A percentile compares a stretch with the other conserved stretches of the same genome.
Evolutionary conservation across 495 filamentous ascomycete genomes (phyloP).

Genomic region (Bathelium albidoporum): DNA sequence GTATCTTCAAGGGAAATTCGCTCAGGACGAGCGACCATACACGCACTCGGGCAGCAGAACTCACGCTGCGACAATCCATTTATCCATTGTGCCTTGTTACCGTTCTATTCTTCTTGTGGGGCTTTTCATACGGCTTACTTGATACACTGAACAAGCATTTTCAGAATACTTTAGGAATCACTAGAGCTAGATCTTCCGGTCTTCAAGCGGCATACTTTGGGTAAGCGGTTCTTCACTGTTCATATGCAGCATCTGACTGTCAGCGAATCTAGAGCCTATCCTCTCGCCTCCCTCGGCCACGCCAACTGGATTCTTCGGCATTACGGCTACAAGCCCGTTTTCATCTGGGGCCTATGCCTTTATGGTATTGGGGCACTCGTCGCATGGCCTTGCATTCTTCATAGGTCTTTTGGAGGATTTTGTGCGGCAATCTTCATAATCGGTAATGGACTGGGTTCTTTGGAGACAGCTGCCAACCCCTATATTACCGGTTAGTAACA

Average conservation of each 20-base stretch:
- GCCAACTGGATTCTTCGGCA: constrained; percentile 20
- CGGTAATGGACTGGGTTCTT: constrained; percentile 55
- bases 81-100: constrained; percentile 27
- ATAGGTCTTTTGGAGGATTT: constrained; percentile 59
- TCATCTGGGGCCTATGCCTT: constrained; percentile 39
- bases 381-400: constrained; percentile 49
- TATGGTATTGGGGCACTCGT: constrained; percentile 54
- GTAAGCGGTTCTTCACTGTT: constrained; percentile 14
- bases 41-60: constrained; percentile 15
- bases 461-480: constrained; percentile 66
- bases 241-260: constrained; percentile 34
- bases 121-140: constrained; percentile 75
- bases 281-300: constrained; percentile 50
- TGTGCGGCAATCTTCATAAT: constrained; percentile 61
- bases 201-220: constrained; percentile 48
- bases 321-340: constrained; percentile 13
- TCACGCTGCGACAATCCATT: constrained; percentile 22
- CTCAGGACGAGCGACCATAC: constrained; percentile 13
- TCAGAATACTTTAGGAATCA: no score
- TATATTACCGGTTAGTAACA: constrained; percentile 43
- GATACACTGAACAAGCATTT: constrained; percentile 64
- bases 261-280: constrained; percentile 35
- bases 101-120: constrained; percentile 71
- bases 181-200: constrained; percentile 39
- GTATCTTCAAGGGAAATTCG: constrained; percentile 3